Conservation (phyloP, 805 yeast genomes). For the Candida suzukii region DNA sequence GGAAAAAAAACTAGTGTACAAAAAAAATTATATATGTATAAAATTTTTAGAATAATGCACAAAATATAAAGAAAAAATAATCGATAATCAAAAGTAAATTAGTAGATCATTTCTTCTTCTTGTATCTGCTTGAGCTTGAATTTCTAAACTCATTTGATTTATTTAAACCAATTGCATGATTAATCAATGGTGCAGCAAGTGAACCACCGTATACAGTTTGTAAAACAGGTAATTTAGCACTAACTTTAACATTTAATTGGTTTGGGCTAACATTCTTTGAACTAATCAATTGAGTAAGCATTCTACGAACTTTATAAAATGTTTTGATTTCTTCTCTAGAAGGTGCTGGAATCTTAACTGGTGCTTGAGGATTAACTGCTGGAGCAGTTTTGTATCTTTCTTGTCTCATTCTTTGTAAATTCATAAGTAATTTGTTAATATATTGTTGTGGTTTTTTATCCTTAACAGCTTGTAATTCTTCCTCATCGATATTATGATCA, state of each 20-base stretch:
- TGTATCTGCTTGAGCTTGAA: neutral
- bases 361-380: constrained; percentile 5
- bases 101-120: neutral
- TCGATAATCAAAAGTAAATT: neutral
- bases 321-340: constrained; percentile 32
- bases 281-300: constrained; percentile 33
- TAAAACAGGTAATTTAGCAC: constrained; percentile 53
- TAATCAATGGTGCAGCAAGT: constrained; percentile 51
- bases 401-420: constrained; percentile 44
- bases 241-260: constrained; percentile 28
- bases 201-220: constrained; percentile 72
- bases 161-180: neutral
- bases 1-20: too few species aligned
- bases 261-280: constrained; percentile 22
- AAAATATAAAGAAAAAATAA: neutral
- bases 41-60: neutral
- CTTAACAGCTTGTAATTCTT: constrained; percentile 18
- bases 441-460: constrained; percentile 23
- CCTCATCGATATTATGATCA: constrained; percentile 15
- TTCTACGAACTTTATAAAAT: constrained; percentile 36
- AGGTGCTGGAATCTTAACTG: constrained; percentile 27
- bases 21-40: neutral
- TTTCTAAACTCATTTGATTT: neutral
- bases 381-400: constrained; percentile 26
- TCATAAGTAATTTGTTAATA: constrained; percentile 37